Conservation (phyloP, 2,329 filamentous ascomycete species). For the Fusarium udum region DNA sequence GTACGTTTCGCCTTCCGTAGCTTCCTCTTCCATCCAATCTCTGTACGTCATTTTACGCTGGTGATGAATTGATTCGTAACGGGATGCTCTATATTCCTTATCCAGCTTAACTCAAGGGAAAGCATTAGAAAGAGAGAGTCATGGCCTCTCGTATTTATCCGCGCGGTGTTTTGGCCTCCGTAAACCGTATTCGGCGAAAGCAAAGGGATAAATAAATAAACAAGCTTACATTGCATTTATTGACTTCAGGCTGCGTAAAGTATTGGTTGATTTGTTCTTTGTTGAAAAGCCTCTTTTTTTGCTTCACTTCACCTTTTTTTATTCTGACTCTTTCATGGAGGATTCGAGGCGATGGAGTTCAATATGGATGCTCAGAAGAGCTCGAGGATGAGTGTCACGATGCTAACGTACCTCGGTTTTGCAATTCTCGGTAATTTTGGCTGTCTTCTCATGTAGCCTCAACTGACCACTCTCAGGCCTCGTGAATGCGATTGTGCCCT, state of each 20-base stretch:
- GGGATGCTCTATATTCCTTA: not conserved
- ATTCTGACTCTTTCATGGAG: not conserved
- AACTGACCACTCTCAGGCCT: constrained; percentile 42
- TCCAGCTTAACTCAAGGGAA: not conserved
- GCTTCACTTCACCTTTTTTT: not conserved
- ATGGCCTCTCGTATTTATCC: not conserved
- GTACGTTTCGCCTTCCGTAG: no score
- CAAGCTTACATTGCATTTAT: not conserved
- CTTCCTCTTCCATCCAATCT: constrained; percentile 12
- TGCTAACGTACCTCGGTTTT: constrained; percentile 41
- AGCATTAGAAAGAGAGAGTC: not conserved
- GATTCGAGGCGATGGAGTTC: not conserved
- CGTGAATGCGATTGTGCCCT: constrained; percentile 44
- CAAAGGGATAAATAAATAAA: not conserved
- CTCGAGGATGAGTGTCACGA: constrained; percentile 4
- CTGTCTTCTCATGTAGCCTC: not conserved
- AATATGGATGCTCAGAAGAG: constrained; percentile 4
- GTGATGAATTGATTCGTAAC: constrained; percentile 19
- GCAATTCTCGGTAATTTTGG: constrained; percentile 37
- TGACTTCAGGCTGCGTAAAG: not conserved
- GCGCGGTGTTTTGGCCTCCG: not conserved
- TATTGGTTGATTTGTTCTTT: not conserved
- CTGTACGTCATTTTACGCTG: not conserved
- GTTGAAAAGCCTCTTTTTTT: not conserved
- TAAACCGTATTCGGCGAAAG: not conserved